Conservation (phyloP, 129 eudicot species). For the Scalesia atractyloides region DNA sequence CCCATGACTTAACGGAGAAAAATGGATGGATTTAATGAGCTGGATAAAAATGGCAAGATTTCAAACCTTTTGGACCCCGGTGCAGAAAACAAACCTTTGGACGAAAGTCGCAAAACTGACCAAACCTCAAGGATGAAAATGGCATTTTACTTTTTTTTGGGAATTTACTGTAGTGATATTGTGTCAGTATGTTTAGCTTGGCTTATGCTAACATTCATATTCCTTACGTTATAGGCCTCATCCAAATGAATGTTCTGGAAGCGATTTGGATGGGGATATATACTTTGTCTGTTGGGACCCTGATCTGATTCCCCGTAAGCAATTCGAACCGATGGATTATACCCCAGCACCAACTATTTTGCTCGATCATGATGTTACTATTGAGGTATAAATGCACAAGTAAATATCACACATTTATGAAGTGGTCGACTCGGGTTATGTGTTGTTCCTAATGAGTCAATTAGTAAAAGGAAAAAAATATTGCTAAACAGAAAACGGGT, state of each 20-base stretch:
- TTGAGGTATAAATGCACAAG: slow-evolving; percentile 50
- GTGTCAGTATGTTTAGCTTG: slow-evolving; percentile 6
- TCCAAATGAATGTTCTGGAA: slow-evolving; percentile 92
- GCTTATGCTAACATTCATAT: slow-evolving; percentile 12
- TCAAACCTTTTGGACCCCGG: too few relatives aligned
- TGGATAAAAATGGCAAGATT: too few relatives aligned
- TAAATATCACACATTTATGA: not conserved
- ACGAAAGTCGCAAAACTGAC: too few relatives aligned
- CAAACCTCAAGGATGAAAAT: too few relatives aligned
- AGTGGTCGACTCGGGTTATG: not conserved
- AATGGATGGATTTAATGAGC: too few relatives aligned
- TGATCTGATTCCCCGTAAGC: slow-evolving; percentile 64
- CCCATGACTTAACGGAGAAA: too few relatives aligned
- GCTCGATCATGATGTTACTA: slow-evolving; percentile 65
- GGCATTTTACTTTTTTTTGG: too few relatives aligned
- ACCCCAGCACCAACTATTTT: slow-evolving; percentile 45
- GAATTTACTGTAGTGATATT: not conserved
- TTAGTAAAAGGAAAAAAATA: not conserved
- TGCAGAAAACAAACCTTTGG: too few relatives aligned
- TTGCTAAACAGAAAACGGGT: not conserved
- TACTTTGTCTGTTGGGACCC: slow-evolving; percentile 81
- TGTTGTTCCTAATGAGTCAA: not conserved
- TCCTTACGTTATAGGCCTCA: slow-evolving; percentile 56
- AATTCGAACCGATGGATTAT: slow-evolving; percentile 65
- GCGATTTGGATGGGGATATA: slow-evolving; percentile 92